Evolutionary conservation across 2,329 filamentous ascomycete species (phyloP), one percentile per base, ranked within the genome.

Genomic region (Elsinoe batatas): DNA sequence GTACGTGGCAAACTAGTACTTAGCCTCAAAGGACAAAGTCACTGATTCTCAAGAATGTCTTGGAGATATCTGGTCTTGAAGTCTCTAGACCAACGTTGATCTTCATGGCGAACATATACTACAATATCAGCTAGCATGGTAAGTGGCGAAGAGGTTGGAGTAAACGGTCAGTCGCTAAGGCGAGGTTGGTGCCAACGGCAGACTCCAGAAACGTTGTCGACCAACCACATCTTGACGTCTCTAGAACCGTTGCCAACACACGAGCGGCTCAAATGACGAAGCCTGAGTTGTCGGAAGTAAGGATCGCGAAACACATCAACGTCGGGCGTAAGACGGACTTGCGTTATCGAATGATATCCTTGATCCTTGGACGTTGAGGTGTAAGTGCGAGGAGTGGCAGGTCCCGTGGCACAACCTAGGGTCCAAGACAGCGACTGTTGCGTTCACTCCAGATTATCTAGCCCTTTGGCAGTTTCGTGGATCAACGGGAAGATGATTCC

Each of bases 31-130:
- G 18, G 20, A 22, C 40, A 26, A 44, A 17, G 40, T 44, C 40
- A 44, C 40, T 22, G 40, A 44, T 44, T 12, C 10, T 44, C 40
- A 44, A 26, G 40, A 30, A 30, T 44, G 40, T 44, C 40, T 44
- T 26, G 40, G 26, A 44, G 26, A 44, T 26, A 26, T 18, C 40
- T 44, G 40, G 26, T 44, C 40, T 44, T 22, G 40, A 44, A 11
- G 40, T 26, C 40, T 44, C 40, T 44, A 44, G 40, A 44, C 40
- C 40, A 30, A 30, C 40, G 40, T 44, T 44, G 40, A 44, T 44
- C 40, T 22, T 12, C 20, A 44, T 22, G n/a, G 40, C 20, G 17
- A 26, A 44, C 10, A 26, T 44, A 30, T 44, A 44, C 40, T 13
- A 22, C 12, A 18, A 15, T 44, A 26, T 22, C 20, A 12, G 20